Evolutionary conservation across 495 filamentous ascomycete genomes (phyloP), one percentile per base, ranked within the genome.

Genomic region (Hyaloscypha hepaticicola): DNA sequence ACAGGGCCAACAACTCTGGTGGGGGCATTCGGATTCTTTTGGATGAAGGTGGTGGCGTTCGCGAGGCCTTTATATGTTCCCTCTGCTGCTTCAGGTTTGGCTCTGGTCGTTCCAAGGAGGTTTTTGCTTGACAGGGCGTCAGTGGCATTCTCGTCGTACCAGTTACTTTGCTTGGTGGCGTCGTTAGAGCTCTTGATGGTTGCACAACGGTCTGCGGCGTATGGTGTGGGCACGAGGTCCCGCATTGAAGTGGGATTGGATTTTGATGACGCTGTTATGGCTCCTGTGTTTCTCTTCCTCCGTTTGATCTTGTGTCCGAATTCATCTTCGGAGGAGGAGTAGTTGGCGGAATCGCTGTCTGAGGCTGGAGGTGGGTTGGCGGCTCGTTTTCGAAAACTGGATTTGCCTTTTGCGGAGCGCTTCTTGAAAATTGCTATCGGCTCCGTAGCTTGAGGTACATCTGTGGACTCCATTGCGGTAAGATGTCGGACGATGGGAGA

Each of bases 91-190:
- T 65, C 57, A 52, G 72, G 60, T n/a, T 69, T 64, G 45, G 66
- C 67, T 59, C 85, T 77, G 16, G 89, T 89, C 24, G 82, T 85
- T 14, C 89, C 89, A 16, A 91, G 79, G 0, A 92, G 79, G 61
- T 81, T 85, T 73, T 85, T 86, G 14, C 79, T 75, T 53, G 79
- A 86, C 29, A 88, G 69, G 19, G 77, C 76, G 57, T 68, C 68
- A 28, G 58, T 69, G 26, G 78, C 73, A 53, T 85, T 80, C 58
- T 93, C 89, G 65, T 93, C 92, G 76, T 90, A 95, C 92, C 93
- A 97, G 73, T 96, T 90, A n/a, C 83, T 87, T 24, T 85, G 83
- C 68, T 96, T 97, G 5, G 95, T 98, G n/a, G 95, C 95, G 72
- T 97, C 94, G 72, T 93, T 92, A 63, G 82, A 84, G 63, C 80